Percentiles rank a stretch among this genome's conserved stretches.
phyloP scores from a whole-genome alignment of 495 filamentous ascomycete genomes.

The Xylaria sp. region DNA sequence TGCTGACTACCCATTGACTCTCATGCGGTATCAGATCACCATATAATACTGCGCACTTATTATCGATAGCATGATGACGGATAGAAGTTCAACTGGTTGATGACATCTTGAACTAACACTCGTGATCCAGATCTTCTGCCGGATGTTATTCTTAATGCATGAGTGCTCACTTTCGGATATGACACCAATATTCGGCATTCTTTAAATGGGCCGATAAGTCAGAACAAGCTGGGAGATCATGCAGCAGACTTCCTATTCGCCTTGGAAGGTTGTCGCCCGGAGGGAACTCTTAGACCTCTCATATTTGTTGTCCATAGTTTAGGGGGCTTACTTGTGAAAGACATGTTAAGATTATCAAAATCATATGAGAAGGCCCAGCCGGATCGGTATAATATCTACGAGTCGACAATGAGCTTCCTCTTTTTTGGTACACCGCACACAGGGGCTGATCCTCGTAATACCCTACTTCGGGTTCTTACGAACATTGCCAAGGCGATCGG shows the following conservation, averaged over 20 bases:
- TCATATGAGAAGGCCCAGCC: constrained; percentile 24
- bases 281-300: constrained; percentile 40
- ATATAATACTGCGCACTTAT: too few species aligned
- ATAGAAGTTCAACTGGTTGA: neutral
- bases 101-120: neutral
- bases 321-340: constrained; percentile 60
- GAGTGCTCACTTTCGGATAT: constrained; percentile 43
- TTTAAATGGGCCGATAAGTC: constrained; percentile 33
- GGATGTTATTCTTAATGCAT: constrained; percentile 34
- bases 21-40: neutral
- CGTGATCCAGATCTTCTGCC: constrained; percentile 34
- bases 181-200: constrained; percentile 44
- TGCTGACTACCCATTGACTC: neutral
- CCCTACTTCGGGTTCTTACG: constrained; percentile 30
- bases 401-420: constrained; percentile 47
- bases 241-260: constrained; percentile 45
- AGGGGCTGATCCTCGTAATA: constrained; percentile 42
- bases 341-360: constrained; percentile 43
- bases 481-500: constrained; percentile 34
- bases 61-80: neutral
- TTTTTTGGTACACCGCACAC: constrained; percentile 56
- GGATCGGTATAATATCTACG: constrained; percentile 37
- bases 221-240: constrained; percentile 47
- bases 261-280: constrained; percentile 41
- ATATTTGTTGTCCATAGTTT: constrained; percentile 61